Percentiles rank a stretch among this genome's conserved stretches.
These are phyloP conservation scores for Xylaria hypoxylon DNA, from an alignment of 2,329 filamentous ascomycete species.

Conservation along the genomic window DNA sequence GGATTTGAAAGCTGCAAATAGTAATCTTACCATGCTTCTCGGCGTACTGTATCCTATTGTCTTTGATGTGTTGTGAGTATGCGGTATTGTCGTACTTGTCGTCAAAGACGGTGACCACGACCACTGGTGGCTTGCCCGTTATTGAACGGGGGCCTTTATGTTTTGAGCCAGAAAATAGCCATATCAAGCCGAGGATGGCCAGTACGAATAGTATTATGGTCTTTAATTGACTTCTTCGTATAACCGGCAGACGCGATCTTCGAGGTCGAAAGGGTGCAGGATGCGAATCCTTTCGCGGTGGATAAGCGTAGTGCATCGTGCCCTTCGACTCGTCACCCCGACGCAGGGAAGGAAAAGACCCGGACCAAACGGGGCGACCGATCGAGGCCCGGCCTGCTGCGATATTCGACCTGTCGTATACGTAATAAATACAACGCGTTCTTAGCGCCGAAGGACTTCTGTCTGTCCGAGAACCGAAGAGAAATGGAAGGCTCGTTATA, in stretches of 20 bases:
- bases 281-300: conserved; percentile 84
- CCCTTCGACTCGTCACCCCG: conserved; percentile 18
- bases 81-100: conserved; percentile 69
- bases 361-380: background rate
- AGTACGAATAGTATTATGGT: conserved; percentile 66
- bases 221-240: conserved; percentile 73
- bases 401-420: conserved; percentile 11
- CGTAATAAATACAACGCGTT: conserved; percentile 14
- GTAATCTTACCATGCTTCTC: conserved; percentile 77
- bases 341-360: conserved; percentile 10
- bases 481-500: conserved; percentile 13
- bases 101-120: conserved; percentile 89
- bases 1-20: background rate
- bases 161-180: conserved; percentile 62
- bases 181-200: conserved; percentile 69
- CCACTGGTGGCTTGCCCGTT: conserved; percentile 70
- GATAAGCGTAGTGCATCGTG: conserved; percentile 90
- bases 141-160: conserved; percentile 52
- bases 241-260: conserved; percentile 64
- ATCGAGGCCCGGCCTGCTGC: conserved; percentile 12
- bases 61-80: conserved; percentile 79
- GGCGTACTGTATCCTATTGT: conserved; percentile 88
- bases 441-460: conserved; percentile 18
- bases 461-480: conserved; percentile 10
- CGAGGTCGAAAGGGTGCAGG: conserved; percentile 76